These are phyloP conservation scores for Termitomyces sp. DNA, from an alignment of 768 basidiomycete genomes.

Conservation along the genomic window DNA sequence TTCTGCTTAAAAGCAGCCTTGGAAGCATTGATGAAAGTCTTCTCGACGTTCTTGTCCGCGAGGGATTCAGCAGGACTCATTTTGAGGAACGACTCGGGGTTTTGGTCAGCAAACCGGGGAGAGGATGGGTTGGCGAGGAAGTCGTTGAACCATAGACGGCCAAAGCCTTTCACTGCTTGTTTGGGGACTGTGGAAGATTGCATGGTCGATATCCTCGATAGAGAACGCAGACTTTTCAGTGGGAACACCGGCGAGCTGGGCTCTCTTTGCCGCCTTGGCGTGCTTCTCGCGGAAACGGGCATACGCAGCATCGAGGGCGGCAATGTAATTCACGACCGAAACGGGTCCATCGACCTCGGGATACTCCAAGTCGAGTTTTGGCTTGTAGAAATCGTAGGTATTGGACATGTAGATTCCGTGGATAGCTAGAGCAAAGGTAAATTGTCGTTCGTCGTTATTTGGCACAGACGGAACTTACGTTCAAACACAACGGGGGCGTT, in stretches of 20 bases:
- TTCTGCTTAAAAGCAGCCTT: slow-evolving; percentile 70
- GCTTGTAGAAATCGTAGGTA: slow-evolving; percentile 99
- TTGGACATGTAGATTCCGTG: slow-evolving; percentile 98
- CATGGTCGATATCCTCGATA: slow-evolving; percentile 82
- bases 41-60: slow-evolving; percentile 93
- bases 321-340: slow-evolving; percentile 91
- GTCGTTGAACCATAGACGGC: slow-evolving; percentile 88
- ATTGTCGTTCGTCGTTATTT: slow-evolving; percentile 3
- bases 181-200: slow-evolving; percentile 96
- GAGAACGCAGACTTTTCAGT: slow-evolving; percentile 56
- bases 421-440: slow-evolving; percentile 51
- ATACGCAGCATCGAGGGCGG: slow-evolving; percentile 90
- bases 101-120: slow-evolving; percentile 64
- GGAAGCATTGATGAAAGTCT: slow-evolving; percentile 79
- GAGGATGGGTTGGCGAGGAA: slow-evolving; percentile 74
- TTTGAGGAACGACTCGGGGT: slow-evolving; percentile 65
- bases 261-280: slow-evolving; percentile 56
- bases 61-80: slow-evolving; percentile 69
- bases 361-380: slow-evolving; percentile 89
- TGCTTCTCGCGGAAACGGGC: slow-evolving; percentile 78
- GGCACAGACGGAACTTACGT: slow-evolving; percentile 52
- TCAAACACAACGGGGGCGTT: slow-evolving; percentile 93
- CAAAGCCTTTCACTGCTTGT: slow-evolving; percentile 96
- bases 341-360: slow-evolving; percentile 97
- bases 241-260: slow-evolving; percentile 29